Evolutionary conservation across 352 stramenopile species (phyloP), one percentile per base, ranked within the genome.

Genomic region (Thalassiosira ordinaria): DNA sequence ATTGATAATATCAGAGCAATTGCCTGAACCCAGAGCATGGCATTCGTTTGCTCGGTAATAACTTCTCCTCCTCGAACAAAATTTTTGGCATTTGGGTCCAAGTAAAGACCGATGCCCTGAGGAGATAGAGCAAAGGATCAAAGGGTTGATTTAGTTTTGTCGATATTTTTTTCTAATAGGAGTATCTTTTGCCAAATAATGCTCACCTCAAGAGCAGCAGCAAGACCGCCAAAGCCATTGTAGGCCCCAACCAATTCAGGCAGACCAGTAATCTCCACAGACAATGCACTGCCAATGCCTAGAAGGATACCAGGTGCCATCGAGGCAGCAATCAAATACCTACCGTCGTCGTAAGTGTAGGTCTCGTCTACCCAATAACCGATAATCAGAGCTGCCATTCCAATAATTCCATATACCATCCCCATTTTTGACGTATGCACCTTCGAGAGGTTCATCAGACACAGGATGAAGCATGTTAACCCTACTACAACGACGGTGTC

Each of bases 11-110:
- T 31, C 53, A 88, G 55, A 39, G 84, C 84, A 70, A 90, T 84
- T 4, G 71, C 84, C 60, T 90, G 84, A 11, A 90, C 84, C 75
- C 75, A 88, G 2, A 90, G 41, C 84, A 90, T 90, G n/a, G 67
- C 39, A 24, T 64, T 22, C 1, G 72, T 85, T 51, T 86, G 76
- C 8, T 57, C 20, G n/a, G 20, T 47, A 26, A 85, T 61, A 6
- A 68, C 14, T 18, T 79, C 33, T 27, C 79, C 80, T 22, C 53
- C 52, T 18, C 84, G 74, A 2, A 88, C 51, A 11, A 90, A 76
- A 4, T 64, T 46, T 0, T 47, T 84, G 11, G 84, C 74, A 53
- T 81, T 60, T 14, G 79, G 80, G 69, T 90, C 84, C 6, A 90
- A 24, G 61, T 90, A 90, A 0, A 88, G 27, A 24, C 79, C 84